These are phyloP conservation scores for Pseudotsuga menziesii DNA, from an alignment of 75 land plant genomes.

Conservation along the genomic window DNA sequence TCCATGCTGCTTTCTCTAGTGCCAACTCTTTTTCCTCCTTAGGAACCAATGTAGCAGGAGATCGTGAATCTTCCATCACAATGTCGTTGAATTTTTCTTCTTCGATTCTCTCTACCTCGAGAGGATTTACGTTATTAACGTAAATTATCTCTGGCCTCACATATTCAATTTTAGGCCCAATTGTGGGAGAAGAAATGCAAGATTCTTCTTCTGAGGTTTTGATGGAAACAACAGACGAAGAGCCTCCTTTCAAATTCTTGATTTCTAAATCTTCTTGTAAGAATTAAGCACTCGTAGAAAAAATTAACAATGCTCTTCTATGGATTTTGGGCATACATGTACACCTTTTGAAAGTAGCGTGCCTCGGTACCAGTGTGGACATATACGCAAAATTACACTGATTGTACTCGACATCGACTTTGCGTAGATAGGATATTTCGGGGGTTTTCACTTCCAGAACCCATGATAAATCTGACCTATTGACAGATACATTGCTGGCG, in stretches of 20 bases:
- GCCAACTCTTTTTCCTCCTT: slow-evolving; percentile 23
- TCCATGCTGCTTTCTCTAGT: slow-evolving; percentile 66
- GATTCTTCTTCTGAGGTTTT: slow-evolving; percentile 17
- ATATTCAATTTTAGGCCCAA: slow-evolving; percentile 14
- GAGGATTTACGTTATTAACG: slow-evolving; percentile 30
- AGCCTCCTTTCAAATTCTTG: background rate
- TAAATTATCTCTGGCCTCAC: slow-evolving; percentile 41
- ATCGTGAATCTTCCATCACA: background rate
- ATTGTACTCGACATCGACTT: too few species aligned
- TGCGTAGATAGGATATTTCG: too few species aligned
- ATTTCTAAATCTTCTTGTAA: background rate
- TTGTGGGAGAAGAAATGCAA: slow-evolving; percentile 20
- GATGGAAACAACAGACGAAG: slow-evolving; percentile 15
- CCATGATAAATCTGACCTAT: too few species aligned
- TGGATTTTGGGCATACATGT: background rate
- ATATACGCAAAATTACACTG: too few species aligned
- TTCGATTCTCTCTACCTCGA: slow-evolving; percentile 32
- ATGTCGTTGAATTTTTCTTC: slow-evolving; percentile 13
- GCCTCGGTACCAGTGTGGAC: too few species aligned
- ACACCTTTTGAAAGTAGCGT: background rate
- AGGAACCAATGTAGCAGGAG: background rate
- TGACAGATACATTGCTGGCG: too few species aligned
- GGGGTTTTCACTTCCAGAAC: too few species aligned
- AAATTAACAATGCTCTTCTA: slow-evolving; percentile 7
- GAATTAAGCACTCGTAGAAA: slow-evolving; percentile 6